These are phyloP conservation scores for Acacia confusa DNA, from an alignment of 306 rosid genomes.

Conservation along the genomic window DNA sequence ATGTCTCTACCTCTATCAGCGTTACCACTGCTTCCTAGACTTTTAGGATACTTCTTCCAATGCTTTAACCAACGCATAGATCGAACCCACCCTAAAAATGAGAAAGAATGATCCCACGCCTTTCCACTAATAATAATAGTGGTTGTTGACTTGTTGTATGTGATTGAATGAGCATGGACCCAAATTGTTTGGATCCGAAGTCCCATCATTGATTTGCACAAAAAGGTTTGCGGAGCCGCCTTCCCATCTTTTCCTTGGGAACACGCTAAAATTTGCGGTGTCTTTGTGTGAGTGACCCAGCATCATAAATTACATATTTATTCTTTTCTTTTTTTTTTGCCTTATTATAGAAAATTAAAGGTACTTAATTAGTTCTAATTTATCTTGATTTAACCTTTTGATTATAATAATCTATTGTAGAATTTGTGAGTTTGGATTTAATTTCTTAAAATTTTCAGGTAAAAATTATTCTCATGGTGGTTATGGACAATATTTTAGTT, in stretches of 20 bases:
- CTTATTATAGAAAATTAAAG: background rate
- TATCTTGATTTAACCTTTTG: too few species aligned
- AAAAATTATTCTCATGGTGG: background rate
- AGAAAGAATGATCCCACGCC: too few species aligned
- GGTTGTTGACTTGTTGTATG: background rate
- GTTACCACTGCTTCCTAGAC: too few species aligned
- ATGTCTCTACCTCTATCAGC: too few species aligned
- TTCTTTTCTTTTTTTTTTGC: background rate
- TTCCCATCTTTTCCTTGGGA: constrained; percentile 7
- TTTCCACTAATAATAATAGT: too few species aligned
- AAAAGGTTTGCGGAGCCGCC: background rate
- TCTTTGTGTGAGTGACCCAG: background rate
- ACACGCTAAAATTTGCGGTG: background rate
- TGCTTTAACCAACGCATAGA: too few species aligned
- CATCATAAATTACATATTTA: background rate
- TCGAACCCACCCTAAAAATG: too few species aligned
- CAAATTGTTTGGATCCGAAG: background rate
- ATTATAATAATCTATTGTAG: too few species aligned
- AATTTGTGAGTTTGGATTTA: too few species aligned
- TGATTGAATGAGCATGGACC: background rate
- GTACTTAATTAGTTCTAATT: background rate
- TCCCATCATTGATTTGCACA: background rate
- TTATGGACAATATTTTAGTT: background rate
- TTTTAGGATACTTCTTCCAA: too few species aligned
- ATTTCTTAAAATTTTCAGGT: background rate